Evolutionary conservation across 345 rosid genomes (phyloP), one percentile per base, ranked within the genome.

Genomic region (Eucalyptus sideroxylon): DNA sequence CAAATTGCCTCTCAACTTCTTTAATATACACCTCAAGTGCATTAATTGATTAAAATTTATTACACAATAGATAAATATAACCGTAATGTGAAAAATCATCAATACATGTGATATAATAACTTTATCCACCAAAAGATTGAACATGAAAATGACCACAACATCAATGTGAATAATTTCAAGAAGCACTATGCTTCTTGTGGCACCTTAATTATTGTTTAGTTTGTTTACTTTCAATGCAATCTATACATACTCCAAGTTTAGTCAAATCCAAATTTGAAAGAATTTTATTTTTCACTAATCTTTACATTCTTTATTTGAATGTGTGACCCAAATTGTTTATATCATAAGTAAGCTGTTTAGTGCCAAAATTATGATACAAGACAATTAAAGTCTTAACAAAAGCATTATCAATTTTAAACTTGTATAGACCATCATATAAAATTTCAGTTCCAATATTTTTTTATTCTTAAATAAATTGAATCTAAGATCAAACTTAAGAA

Each of bases 301-400:
- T 88, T 86, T 90, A 26, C 9, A 88, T 26, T 55, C 56, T 87
- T 89, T 88, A 88, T 65, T 87, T 86, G 86, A 51, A 90, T 45
- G 90, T 87, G 23, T 59, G 89, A 72, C 88, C 90, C 27, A 91
- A 88, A 88, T 50, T 50, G 69, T 88, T 89, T 91, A 89, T 88
- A 87, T 62, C 91, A 88, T 67, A 91, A 91, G 49, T 87, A 88
- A 86, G 86, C 16, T 30, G 30, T 77, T 86, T 88, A 81, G 26
- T 40, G 5, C 87, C 83, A 65, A 55, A 16, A 69, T 87, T 89
- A 80, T 69, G 81, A 89, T 69, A 62, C 9, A 89, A 3, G 42
- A 42, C 42, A 14, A 89, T 37, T 40, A 90, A 21, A 44, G 89
- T 14, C 26, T 88, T 27, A 77, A 40, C n/a, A 65, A 90, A 91